Percentiles rank a stretch among this genome's conserved stretches.
Conservation (phyloP, 2,329 filamentous ascomycete species). For the Fusarium staphyleae region DNA sequence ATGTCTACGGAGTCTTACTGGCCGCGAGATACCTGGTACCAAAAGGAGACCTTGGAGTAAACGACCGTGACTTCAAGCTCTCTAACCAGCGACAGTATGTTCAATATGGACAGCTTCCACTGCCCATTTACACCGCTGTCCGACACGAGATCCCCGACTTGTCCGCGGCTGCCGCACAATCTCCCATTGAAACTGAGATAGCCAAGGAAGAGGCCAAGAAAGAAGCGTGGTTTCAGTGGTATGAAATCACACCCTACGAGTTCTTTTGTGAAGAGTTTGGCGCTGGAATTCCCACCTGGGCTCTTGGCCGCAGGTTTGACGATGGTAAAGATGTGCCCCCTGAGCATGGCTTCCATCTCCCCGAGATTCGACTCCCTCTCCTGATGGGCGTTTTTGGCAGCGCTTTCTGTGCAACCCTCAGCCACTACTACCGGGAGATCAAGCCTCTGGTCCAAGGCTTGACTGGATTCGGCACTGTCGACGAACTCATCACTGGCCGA, state of each 20-base stretch:
- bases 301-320: slow-evolving; percentile 82
- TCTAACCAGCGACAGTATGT: slow-evolving; percentile 84
- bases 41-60: slow-evolving; percentile 77
- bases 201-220: slow-evolving; percentile 57
- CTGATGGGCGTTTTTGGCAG: slow-evolving; percentile 96
- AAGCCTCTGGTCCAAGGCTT: slow-evolving; percentile 80
- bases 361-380: slow-evolving; percentile 83
- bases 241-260: slow-evolving; percentile 93
- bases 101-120: slow-evolving; percentile 78
- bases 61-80: slow-evolving; percentile 83
- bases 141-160: slow-evolving; percentile 88
- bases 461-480: slow-evolving; percentile 77
- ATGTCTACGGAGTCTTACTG: slow-evolving; percentile 88
- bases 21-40: slow-evolving; percentile 84
- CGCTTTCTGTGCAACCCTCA: slow-evolving; percentile 93
- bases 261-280: slow-evolving; percentile 93
- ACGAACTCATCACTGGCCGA: slow-evolving; percentile 81
- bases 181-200: slow-evolving; percentile 40
- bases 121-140: slow-evolving; percentile 96
- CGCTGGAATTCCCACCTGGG: slow-evolving; percentile 95
- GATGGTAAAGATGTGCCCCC: slow-evolving; percentile 63
- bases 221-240: slow-evolving; percentile 97
- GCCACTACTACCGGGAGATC: slow-evolving; percentile 95
- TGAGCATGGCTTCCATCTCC: slow-evolving; percentile 73
- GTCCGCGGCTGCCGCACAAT: slow-evolving; percentile 45